These are phyloP conservation scores for Ogataea saltuana DNA, from an alignment of 805 yeast genomes.

Conservation along the genomic window DNA sequence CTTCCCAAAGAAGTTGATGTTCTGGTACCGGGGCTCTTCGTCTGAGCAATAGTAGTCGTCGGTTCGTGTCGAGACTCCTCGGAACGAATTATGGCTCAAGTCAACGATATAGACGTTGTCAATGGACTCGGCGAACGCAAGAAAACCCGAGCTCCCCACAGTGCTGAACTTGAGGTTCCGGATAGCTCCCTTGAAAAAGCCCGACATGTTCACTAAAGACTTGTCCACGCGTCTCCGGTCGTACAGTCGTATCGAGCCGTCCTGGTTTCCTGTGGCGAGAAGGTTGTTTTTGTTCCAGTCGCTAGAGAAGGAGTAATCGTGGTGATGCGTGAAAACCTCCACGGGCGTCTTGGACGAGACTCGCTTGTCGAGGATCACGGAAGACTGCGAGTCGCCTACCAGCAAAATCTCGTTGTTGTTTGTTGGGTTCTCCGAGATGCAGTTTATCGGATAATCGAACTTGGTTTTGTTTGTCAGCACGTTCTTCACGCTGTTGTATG, in stretches of 20 bases:
- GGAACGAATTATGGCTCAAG: conserved; percentile 20
- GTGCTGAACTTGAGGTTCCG: conserved; percentile 53
- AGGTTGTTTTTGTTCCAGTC: conserved; percentile 51
- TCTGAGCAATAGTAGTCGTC: conserved; percentile 4
- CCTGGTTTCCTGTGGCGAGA: conserved; percentile 61
- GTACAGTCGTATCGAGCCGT: conserved; percentile 54
- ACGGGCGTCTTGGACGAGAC: conserved; percentile 4
- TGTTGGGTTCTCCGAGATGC: conserved; percentile 44
- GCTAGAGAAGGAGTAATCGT: conserved; percentile 58
- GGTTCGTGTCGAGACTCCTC: not conserved
- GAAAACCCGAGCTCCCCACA: conserved; percentile 41
- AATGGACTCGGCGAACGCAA: conserved; percentile 59
- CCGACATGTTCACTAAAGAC: conserved; percentile 19
- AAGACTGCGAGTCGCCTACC: conserved; percentile 50
- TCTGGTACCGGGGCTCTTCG: conserved; percentile 37
- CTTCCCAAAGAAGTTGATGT: conserved; percentile 57
- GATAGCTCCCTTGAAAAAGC: conserved; percentile 44
- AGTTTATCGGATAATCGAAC: conserved; percentile 52
- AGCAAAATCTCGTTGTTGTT: conserved; percentile 42
- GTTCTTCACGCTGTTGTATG: conserved; percentile 38
- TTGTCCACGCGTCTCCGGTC: conserved; percentile 42
- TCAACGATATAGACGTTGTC: conserved; percentile 57
- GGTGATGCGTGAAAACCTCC: conserved; percentile 43
- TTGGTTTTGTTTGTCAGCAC: conserved; percentile 16
- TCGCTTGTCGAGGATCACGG: conserved; percentile 48